phyloP scores from a whole-genome alignment of 164 flowering plant genomes.

The Berberis thunbergii region DNA sequence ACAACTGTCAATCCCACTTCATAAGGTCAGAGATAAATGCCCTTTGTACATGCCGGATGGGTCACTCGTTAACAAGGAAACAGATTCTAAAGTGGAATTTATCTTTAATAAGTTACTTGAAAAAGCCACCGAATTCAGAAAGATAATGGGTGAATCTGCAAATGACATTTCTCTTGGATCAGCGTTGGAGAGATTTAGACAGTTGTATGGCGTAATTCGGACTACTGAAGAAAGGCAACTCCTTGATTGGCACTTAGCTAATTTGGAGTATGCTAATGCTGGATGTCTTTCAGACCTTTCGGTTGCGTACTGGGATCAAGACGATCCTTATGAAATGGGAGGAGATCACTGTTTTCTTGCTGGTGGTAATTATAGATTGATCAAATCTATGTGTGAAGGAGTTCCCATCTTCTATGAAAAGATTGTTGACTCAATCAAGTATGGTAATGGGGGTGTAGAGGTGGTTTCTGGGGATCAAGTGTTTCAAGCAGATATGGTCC shows the following conservation, averaged over 20 bases:
- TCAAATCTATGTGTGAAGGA: slow-evolving; percentile 65
- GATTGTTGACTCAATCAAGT: slow-evolving; percentile 52
- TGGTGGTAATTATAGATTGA: slow-evolving; percentile 78
- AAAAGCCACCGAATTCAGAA: slow-evolving; percentile 59
- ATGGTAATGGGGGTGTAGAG: slow-evolving; percentile 71
- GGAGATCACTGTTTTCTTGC: slow-evolving; percentile 97
- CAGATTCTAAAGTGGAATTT: slow-evolving; percentile 61
- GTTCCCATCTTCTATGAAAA: slow-evolving; percentile 71
- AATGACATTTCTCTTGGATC: slow-evolving; percentile 62
- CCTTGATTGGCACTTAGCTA: slow-evolving; percentile 94
- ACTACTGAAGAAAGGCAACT: slow-evolving; percentile 57
- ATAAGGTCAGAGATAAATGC: slow-evolving; percentile 88
- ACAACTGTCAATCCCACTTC: slow-evolving; percentile 81
- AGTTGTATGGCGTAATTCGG: slow-evolving; percentile 58
- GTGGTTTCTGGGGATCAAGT: slow-evolving; percentile 66
- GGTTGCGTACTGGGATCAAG: slow-evolving; percentile 93
- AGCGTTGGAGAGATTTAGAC: slow-evolving; percentile 64
- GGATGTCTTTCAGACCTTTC: slow-evolving; percentile 82
- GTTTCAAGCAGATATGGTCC: slow-evolving; percentile 70
- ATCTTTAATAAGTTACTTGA: slow-evolving; percentile 75
- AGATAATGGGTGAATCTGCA: slow-evolving; percentile 58
- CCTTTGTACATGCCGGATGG: slow-evolving; percentile 85
- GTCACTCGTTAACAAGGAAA: slow-evolving; percentile 39
- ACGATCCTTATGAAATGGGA: slow-evolving; percentile 99
- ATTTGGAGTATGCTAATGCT: slow-evolving; percentile 96